Base-by-base conservation (phyloP, 1,139 yeast genomes). In the Yamadazyma spencermartinsiae region DNA sequence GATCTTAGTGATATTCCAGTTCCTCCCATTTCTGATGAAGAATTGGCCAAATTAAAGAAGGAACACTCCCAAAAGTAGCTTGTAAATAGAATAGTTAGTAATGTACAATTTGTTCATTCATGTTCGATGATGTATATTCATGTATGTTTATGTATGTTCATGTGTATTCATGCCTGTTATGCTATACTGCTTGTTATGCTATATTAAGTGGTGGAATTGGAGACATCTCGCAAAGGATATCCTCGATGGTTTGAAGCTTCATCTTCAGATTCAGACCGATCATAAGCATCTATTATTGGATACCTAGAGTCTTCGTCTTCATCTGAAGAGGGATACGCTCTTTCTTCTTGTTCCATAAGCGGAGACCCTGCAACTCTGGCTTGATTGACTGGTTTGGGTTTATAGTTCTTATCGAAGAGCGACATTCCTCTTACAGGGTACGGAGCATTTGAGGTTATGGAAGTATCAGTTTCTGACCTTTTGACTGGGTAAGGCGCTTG, bases 1-100 rank as follows among this genome's bases (percentile, higher is more conserved):
- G 96, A 90, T 51, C 87, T 90, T 58, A 77, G 74, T 35, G 96
- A 89, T 59, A 86, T 90, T 52, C 97, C 97, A 36, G 82, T 90
- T 48, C 98, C 98, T 36, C 97, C 97, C 20, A 75, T 90, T 48
- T 76, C 83, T 32, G 95, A 86, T 43, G 80, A 74, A 39, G 95
- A 88, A 58, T 73, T 90, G 57, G 77, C 75, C 39, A 73, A 79
- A 61, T 75, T 90, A 65, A 80, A 75, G 61, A 71, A 74, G 56
- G 92, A 87, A 57, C 83, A 83, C 53, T n/a, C n/a, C n/a, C n/a
- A n/a, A n/a, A n/a, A n/a, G n/a, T n/a, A n/a, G n/a, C n/a, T n/a
- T n/a, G n/a, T n/a, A n/a, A n/a, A n/a, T n/a, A n/a, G n/a, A n/a
- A n/a, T n/a, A n/a, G n/a, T n/a, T n/a, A n/a, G n/a, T n/a, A n/a